These are phyloP conservation scores for Erigeron canadensis DNA, from an alignment of 129 eudicot genomes.

Conservation along the genomic window DNA sequence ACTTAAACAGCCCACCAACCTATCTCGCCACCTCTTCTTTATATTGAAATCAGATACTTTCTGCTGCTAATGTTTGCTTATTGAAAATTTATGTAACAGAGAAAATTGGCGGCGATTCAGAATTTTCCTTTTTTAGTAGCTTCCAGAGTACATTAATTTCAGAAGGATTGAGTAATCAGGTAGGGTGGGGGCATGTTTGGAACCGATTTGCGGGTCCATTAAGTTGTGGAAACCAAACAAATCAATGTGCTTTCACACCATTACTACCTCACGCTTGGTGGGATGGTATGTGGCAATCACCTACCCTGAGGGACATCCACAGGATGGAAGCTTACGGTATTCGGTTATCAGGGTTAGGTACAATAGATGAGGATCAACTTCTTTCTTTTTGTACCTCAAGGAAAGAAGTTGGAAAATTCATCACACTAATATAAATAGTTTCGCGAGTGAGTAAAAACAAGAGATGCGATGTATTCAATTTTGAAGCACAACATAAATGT, in stretches of 20 bases:
- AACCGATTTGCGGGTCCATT: conserved; percentile 80
- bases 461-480: neutral
- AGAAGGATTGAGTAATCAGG: conserved; percentile 65
- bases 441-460: neutral
- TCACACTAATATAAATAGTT: conserved; percentile 39
- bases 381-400: conserved; percentile 45
- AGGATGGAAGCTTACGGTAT: conserved; percentile 69
- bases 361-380: conserved; percentile 52
- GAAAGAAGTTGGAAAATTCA: conserved; percentile 30
- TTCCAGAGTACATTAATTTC: conserved; percentile 61
- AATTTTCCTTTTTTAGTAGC: conserved; percentile 75
- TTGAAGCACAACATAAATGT: neutral
- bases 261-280: conserved; percentile 89
- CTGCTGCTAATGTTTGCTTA: neutral
- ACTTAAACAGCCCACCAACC: too few relatives aligned
- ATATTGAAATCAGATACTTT: neutral
- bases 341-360: conserved; percentile 68
- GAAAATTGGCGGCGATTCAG: conserved; percentile 40
- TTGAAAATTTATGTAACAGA: conserved; percentile 38
- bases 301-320: conserved; percentile 57
- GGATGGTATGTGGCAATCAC: conserved; percentile 96
- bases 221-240: conserved; percentile 70
- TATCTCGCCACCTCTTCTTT: too few relatives aligned
- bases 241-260: conserved; percentile 81
- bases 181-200: conserved; percentile 97